These are phyloP conservation scores for Moniliophthora roreri DNA, from an alignment of 1,284 basidiomycete species.

Conservation along the genomic window DNA sequence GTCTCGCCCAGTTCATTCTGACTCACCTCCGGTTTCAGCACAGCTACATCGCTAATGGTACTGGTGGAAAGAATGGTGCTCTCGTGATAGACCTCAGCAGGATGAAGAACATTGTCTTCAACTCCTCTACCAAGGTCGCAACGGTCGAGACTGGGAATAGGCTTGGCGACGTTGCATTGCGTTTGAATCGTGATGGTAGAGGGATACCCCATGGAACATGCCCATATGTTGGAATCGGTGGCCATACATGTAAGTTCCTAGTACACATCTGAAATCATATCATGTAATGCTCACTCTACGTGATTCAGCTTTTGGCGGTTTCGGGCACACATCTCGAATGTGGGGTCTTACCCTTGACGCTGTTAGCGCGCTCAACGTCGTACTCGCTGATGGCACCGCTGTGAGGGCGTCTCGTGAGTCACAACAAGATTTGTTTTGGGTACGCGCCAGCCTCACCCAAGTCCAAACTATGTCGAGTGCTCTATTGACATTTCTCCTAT, in stretches of 20 bases:
- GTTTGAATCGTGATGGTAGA: conserved; percentile 25
- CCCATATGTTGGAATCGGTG: conserved; percentile 28
- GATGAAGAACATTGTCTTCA: conserved; percentile 20
- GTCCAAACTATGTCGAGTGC: not conserved
- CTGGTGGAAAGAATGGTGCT: conserved; percentile 22
- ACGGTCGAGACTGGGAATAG: conserved; percentile 25
- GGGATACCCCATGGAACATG: conserved; percentile 31
- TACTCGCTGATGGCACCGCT: conserved; percentile 28
- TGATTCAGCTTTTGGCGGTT: conserved; percentile 23
- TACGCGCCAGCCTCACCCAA: conserved; percentile 3
- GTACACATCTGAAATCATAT: not conserved
- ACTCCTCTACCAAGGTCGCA: conserved; percentile 12
- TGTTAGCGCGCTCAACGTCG: conserved; percentile 23
- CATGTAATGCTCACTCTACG: conserved; percentile 5
- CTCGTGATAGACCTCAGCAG: conserved; percentile 27
- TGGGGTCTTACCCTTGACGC: conserved; percentile 30
- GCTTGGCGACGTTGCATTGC: conserved; percentile 26
- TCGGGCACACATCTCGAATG: conserved; percentile 23
- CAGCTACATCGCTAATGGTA: conserved; percentile 26
- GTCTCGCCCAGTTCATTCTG: conserved; percentile 8
- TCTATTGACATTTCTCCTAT: not conserved
- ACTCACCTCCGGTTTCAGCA: conserved; percentile 6
- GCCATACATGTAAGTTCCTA: conserved; percentile 19
- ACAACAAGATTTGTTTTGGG: conserved; percentile 33
- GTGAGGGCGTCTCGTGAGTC: conserved; percentile 21